Evolutionary conservation across 176 grass and related monocot species (phyloP), one percentile per base, ranked within the genome.

Genomic region (Melocanna baccifera): DNA sequence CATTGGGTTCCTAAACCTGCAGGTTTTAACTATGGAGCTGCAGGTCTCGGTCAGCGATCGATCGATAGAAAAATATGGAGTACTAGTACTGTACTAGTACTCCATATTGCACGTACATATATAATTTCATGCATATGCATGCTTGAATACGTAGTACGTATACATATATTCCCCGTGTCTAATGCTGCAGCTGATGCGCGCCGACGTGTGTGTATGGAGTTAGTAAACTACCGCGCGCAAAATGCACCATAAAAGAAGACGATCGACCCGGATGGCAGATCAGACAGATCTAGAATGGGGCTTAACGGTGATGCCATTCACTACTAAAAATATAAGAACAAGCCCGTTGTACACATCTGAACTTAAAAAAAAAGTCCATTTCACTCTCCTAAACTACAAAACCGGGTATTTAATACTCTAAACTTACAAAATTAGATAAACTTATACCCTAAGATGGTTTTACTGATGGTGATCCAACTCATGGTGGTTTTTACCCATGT

Each of bases 151-250:
- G 36, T 16, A 73, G 58, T 79, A 48, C 15, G 36, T 16, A 68
- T 18, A 29, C 76, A 32, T 13, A 80, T 80, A 89, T 85, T 85
- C 76, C 12, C 76, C 76, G 50, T 85, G 87, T 85, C 82, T 47
- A 80, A 55, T 85, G 76, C 69, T 68, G 75, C 43, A 37, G 19
- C 12, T 25, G 30, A 68, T 55, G 62, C 30, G n/a, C 9, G 18
- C 6, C 19, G 26, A n/a, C 5, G 26, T 45, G n/a, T 25, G 12
- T 1, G 1, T 15, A 29, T 51, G 59, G 41, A 20, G 12, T 68
- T 11, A 10, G 45, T 66, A 23, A 22, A 52, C 30, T 7, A 36
- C 62, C 77, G 19, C 28, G 28, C 34, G 59, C 10, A 20, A 53
- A 71, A 32, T 25, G 63, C 4, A 20, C 78, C 51, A 48, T 41